Evolutionary conservation across 1,139 yeast species (phyloP).

Genomic region (Tardiomyces depauwii): DNA sequence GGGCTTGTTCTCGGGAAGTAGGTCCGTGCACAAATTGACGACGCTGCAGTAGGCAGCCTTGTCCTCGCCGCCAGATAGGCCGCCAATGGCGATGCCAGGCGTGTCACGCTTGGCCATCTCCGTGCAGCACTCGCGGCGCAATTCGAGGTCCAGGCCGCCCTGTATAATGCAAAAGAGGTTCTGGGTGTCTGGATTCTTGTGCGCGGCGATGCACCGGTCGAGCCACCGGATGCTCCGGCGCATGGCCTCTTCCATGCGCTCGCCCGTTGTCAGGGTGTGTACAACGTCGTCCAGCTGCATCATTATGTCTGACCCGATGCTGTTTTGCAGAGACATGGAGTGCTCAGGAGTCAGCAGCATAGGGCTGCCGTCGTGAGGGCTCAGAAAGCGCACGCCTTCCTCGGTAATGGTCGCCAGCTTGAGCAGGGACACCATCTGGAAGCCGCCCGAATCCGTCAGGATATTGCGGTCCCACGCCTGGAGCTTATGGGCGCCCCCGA

Average conservation of each 20-base stretch:
- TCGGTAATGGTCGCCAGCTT: slow-evolving; percentile 36
- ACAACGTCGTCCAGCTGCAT: slow-evolving; percentile 38
- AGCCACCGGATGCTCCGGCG: slow-evolving; percentile 33
- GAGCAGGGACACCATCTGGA: slow-evolving; percentile 36
- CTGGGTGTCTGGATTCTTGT: slow-evolving; percentile 32
- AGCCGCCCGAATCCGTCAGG: slow-evolving; percentile 35
- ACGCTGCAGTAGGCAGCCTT: slow-evolving; percentile 30
- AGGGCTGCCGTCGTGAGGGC: slow-evolving; percentile 36
- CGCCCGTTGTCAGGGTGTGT: slow-evolving; percentile 32
- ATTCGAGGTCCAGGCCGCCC: slow-evolving; percentile 33
- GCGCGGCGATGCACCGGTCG: slow-evolving; percentile 34
- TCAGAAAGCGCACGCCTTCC: slow-evolving; percentile 33
- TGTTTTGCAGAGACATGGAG: slow-evolving; percentile 32
- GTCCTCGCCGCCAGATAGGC: slow-evolving; percentile 36
- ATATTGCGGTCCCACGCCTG: slow-evolving; percentile 34
- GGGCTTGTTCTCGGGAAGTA: slow-evolving; percentile 32
- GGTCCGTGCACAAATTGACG: slow-evolving; percentile 30
- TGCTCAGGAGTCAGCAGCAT: slow-evolving; percentile 37
- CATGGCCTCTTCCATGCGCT: slow-evolving; percentile 36
- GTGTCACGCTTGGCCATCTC: slow-evolving; percentile 35
- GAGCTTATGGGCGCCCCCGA: slow-evolving; percentile 34
- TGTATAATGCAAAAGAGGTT: slow-evolving; percentile 35
- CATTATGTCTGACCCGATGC: slow-evolving; percentile 35
- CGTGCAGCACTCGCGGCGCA: slow-evolving; percentile 29
- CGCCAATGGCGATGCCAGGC: slow-evolving; percentile 38